Base-by-base conservation (phyloP, 306 rosid genomes). In the Malus fusca region DNA sequence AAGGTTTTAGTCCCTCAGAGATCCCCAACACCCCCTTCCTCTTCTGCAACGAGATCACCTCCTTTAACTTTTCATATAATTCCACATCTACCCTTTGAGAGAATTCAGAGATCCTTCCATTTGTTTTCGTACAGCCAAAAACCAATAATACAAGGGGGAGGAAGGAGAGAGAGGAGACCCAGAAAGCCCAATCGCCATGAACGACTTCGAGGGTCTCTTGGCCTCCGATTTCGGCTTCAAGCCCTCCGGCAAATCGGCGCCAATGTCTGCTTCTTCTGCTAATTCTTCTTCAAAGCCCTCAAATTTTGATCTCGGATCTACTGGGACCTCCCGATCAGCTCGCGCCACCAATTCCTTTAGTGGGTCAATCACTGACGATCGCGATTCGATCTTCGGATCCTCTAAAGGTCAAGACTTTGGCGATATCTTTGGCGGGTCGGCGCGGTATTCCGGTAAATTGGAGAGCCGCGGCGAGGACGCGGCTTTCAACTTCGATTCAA, bases 141-240 rank as follows among this genome's bases (percentile, higher is more conserved):
- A 21, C 69, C 48, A 70, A 31, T 48, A 30, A 44, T 1, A 44
- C 43, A 31, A 55, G n/a, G 28, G 15, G 40, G 44, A 7, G n/a
- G 17, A 61, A 14, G 19, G 35, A 28, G 66, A 28, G 19, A 26
- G n/a, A 42, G 59, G 58, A 68, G 42, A 60, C 67, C 60, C 31
- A 19, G 74, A 28, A 71, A 15, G 6, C 18, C 37, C 46, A 59
- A 52, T n/a, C n/a, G 75, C 81, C 83, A 95, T 95, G 99, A 92
- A 88, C 93, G 97, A 95, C 82, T 92, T 92, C 81, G 93, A 92
- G 81, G 97, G 96, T 76, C 93, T 95, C 78, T 64, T 95, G 68
- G 78, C 85, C 42, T 72, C 88, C 79, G 93, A 95, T 83, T 92
- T 61, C 79, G 97, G 92, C 15, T 80, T 92, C 88, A 95, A 92